Evolutionary conservation across 129 eudicot species (phyloP).

Genomic region (Lonicera japonica): DNA sequence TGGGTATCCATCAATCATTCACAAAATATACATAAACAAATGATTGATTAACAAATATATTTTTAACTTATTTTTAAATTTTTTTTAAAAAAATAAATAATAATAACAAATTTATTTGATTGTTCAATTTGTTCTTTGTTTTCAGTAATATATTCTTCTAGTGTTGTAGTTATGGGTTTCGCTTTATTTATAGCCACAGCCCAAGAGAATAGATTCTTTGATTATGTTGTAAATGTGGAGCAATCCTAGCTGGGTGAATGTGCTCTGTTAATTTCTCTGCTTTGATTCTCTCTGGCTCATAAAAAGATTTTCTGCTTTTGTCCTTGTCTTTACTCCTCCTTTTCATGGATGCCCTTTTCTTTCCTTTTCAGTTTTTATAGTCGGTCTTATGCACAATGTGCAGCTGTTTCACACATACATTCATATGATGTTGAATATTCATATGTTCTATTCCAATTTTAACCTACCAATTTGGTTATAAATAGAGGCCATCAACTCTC

Average conservation of each 20-base stretch:
- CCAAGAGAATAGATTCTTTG: slow-evolving; percentile 20
- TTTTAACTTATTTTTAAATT: slow-evolving; percentile 7
- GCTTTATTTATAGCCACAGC: slow-evolving; percentile 23
- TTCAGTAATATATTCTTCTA: slow-evolving; percentile 37
- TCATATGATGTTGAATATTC: no score
- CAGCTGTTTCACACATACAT: slow-evolving; percentile 67
- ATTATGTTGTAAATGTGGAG: slow-evolving; percentile 16
- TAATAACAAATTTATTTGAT: slow-evolving; percentile 21
- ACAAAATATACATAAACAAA: slow-evolving; percentile 26
- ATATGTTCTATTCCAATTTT: slow-evolving; percentile 43
- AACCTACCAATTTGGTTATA: slow-evolving; percentile 39
- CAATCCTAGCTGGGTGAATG: slow-evolving; percentile 26
- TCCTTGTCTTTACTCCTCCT: slow-evolving; percentile 31
- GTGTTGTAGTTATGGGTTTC: slow-evolving; percentile 19
- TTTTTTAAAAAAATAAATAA: no score
- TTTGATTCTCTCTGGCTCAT: slow-evolving; percentile 24
- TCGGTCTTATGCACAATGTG: slow-evolving; percentile 22
- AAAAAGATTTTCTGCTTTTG: slow-evolving; percentile 46
- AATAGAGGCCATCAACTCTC: slow-evolving; percentile 29
- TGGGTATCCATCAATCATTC: slow-evolving; percentile 38
- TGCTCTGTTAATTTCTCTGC: slow-evolving; percentile 10
- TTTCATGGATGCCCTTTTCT: slow-evolving; percentile 26
- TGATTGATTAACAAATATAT: slow-evolving; percentile 17
- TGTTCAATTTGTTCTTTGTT: slow-evolving; percentile 20
- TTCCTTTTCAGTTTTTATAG: slow-evolving; percentile 24